A percentile compares a stretch with the other conserved stretches of the same genome.
Evolutionary conservation across 1,139 yeast genomes (phyloP).

Genomic region (Suhomyces coccinellae): DNA sequence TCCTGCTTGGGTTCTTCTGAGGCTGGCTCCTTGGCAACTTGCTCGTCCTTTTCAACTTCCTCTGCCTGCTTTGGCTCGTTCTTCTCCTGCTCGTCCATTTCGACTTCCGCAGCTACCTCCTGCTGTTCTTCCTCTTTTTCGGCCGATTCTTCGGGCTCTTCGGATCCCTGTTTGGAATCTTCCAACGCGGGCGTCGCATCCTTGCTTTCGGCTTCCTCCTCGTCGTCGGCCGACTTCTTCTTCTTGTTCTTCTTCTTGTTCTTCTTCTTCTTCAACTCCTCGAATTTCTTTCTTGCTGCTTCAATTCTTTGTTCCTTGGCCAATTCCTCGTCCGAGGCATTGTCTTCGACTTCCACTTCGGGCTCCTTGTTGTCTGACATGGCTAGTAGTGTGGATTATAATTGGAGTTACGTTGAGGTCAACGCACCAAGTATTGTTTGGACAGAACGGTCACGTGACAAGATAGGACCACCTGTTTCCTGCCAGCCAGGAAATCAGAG

Average conservation of each 20-base stretch:
- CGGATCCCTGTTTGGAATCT: not conserved
- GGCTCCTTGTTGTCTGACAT: conserved; percentile 11
- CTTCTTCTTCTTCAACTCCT: conserved; percentile 62
- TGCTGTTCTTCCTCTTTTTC: conserved; percentile 3
- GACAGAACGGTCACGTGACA: not conserved
- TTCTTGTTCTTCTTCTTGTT: conserved; percentile 33
- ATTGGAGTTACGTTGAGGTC: not conserved
- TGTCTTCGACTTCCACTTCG: conserved; percentile 8
- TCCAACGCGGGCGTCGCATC: conserved; percentile 11
- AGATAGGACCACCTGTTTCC: too few relatives aligned
- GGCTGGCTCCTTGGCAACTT: conserved; percentile 1
- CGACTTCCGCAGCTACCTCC: too few relatives aligned
- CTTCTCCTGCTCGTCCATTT: not conserved
- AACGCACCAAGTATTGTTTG: not conserved
- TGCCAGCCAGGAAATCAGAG: too few relatives aligned
- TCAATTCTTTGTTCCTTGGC: conserved; percentile 59
- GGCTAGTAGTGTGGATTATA: not conserved
- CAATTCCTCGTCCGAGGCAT: conserved; percentile 23
- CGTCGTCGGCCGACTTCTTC: conserved; percentile 14
- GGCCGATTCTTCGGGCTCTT: not conserved
- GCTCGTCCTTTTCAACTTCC: not conserved
- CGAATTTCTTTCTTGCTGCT: conserved; percentile 63
- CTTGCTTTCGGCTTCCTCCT: conserved; percentile 10
- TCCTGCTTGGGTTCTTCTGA: conserved; percentile 7
- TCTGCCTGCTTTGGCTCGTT: not conserved